Evolutionary conservation across 805 yeast genomes (phyloP), one percentile per base, ranked within the genome.

Genomic region (Yarrowia osloensis): DNA sequence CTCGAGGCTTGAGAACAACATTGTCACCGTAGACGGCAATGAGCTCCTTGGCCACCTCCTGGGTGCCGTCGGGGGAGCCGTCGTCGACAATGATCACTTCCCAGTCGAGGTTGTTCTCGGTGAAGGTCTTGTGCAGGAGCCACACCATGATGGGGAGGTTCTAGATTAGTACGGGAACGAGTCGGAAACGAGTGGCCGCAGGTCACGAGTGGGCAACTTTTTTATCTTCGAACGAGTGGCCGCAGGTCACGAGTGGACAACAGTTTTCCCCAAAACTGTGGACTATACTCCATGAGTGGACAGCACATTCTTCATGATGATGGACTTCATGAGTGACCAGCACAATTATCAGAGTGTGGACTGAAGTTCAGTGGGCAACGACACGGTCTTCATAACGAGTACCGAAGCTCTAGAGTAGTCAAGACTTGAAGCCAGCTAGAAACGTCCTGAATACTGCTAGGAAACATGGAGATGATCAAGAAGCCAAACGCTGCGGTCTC

Each of bases 41-140:
- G 47, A 75, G 73, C 71, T 74, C 76, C 70, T 84, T 81, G 69
- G 91, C 92, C 63, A 88, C 82, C 17, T 84, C 88, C 75, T 88
- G 93, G 22, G 94, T 88, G 9, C 94, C 94, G 75, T 88, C 94
- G 50, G 94, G 94, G 12, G 93, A 88, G 70, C 83, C 85, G 74
- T 88, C 94, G 73, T 88, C 94, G 57, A 88, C 93, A 74, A 88
- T 88, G 67, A 88, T 78, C 22, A 89, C 84, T 76, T 88, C 94
- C 94, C 94, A 88, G 75, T 86, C 81, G 67, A 88, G 76, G 37
- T 83, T 80, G 75, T 77, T 76, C 69, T 81, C 84, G 59, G 80
- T 79, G 80, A 88, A 88, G 19, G 89, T 87, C 76, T 87, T 85
- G 70, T 89, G 88, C 70, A 88, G 79, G 67, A 88, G 81, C 80